These are phyloP conservation scores for Acmispon strigosus DNA, from an alignment of 306 rosid species.

Conservation along the genomic window DNA sequence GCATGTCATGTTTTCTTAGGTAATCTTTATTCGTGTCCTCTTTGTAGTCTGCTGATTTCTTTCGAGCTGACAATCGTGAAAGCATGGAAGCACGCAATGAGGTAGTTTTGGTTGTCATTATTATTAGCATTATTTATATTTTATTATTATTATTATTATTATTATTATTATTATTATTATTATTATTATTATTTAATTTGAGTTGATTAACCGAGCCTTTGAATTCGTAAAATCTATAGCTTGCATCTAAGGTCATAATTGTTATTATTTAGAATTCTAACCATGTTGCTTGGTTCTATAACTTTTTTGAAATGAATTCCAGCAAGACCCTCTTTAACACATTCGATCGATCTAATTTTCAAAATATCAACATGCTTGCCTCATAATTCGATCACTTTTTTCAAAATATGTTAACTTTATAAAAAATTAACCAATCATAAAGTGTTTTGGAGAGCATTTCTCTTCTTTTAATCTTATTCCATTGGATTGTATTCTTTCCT, in stretches of 20 bases:
- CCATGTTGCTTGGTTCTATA: slow-evolving; percentile 3
- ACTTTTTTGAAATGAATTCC: background rate
- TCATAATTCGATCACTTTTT: no score
- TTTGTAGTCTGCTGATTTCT: slow-evolving; percentile 88
- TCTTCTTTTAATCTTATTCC: background rate
- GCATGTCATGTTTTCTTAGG: slow-evolving; percentile 8
- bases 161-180: no score
- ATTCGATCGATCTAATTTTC: no score
- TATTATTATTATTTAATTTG: slow-evolving; percentile 2
- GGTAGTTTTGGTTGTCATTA: slow-evolving; percentile 40
- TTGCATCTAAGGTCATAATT: background rate
- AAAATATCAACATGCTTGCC: no score
- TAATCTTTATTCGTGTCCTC: slow-evolving; percentile 17
- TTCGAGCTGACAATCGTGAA: slow-evolving; percentile 95
- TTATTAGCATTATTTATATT: background rate
- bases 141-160: no score
- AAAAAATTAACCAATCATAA: no score
- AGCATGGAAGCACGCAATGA: slow-evolving; percentile 97
- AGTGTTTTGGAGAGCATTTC: no score
- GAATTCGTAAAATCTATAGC: background rate
- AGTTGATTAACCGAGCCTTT: background rate
- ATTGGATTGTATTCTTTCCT: background rate
- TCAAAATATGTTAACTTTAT: no score
- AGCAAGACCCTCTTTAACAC: no score
- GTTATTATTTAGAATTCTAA: background rate